Percentiles rank a stretch among this genome's conserved stretches.
phyloP scores from a whole-genome alignment of 805 yeast species.

The Starmera pachycereana region DNA sequence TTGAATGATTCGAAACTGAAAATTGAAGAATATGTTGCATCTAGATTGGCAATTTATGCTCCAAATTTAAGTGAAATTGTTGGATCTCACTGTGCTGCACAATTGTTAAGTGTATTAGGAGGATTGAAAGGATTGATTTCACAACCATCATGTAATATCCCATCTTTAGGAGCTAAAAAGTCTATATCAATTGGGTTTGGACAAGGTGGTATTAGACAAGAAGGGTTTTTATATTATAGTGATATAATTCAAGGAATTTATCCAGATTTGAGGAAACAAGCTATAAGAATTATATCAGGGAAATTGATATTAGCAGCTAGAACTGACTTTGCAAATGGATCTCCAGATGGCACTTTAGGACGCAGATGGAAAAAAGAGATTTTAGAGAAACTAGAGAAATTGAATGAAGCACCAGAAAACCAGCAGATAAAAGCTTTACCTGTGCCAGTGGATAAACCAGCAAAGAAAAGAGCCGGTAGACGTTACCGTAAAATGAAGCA shows the following conservation, averaged over 20 bases:
- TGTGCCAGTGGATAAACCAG: constrained; percentile 55
- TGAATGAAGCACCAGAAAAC: constrained; percentile 68
- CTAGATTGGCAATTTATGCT: constrained; percentile 48
- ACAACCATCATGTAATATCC: constrained; percentile 76
- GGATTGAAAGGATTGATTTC: constrained; percentile 54
- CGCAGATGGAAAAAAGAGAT: constrained; percentile 50
- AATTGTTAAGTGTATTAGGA: constrained; percentile 57
- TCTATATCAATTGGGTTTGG: constrained; percentile 30
- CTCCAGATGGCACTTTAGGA: constrained; percentile 46
- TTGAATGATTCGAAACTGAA: constrained; percentile 32
- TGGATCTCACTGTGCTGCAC: constrained; percentile 66
- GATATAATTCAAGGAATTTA: constrained; percentile 52
- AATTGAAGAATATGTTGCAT: constrained; percentile 45
- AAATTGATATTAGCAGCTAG: constrained; percentile 78
- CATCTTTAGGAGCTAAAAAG: constrained; percentile 59
- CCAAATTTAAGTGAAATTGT: constrained; percentile 73
- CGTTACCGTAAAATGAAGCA: constrained; percentile 73
- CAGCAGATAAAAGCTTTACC: constrained; percentile 55
- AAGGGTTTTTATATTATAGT: constrained; percentile 58
- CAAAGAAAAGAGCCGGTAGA: constrained; percentile 82
- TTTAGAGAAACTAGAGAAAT: constrained; percentile 50
- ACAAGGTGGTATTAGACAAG: constrained; percentile 40
- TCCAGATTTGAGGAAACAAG: constrained; percentile 50
- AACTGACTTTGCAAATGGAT: constrained; percentile 46
- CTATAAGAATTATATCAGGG: constrained; percentile 69